phyloP scores from a whole-genome alignment of 2,329 filamentous ascomycete genomes.

The Fusarium nematophilum region DNA sequence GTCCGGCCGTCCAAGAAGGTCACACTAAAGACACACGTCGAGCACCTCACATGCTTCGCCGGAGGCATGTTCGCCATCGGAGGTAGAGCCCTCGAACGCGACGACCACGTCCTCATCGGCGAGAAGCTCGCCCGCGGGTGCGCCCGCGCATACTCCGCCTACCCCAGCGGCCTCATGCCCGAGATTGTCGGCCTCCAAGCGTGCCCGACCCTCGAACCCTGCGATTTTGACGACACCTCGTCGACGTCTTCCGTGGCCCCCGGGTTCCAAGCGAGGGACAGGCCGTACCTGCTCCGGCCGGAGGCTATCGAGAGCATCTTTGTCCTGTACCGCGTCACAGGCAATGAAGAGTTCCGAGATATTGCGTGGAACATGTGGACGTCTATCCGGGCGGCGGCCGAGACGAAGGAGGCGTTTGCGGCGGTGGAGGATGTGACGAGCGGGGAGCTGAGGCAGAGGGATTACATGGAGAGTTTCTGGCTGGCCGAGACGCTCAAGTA shows the following conservation, averaged over 20 bases:
- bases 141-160: slow-evolving; percentile 69
- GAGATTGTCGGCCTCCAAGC: slow-evolving; percentile 65
- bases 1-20: slow-evolving; percentile 48
- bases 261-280: slow-evolving; percentile 35
- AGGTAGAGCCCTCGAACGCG: slow-evolving; percentile 62
- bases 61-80: slow-evolving; percentile 74
- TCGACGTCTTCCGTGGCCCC: slow-evolving; percentile 9
- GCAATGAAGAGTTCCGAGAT: slow-evolving; percentile 71
- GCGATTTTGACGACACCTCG: slow-evolving; percentile 31
- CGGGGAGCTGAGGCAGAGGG: slow-evolving; percentile 57
- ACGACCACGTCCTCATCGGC: slow-evolving; percentile 66
- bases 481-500: slow-evolving; percentile 81
- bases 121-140: slow-evolving; percentile 71
- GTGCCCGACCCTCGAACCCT: slow-evolving; percentile 44
- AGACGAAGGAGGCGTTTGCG: slow-evolving; percentile 70
- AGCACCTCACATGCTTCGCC: slow-evolving; percentile 72
- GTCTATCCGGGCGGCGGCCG: slow-evolving; percentile 68
- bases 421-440: slow-evolving; percentile 72
- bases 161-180: slow-evolving; percentile 70
- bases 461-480: slow-evolving; percentile 80
- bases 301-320: slow-evolving; percentile 85
- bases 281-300: slow-evolving; percentile 30
- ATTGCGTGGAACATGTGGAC: slow-evolving; percentile 81
- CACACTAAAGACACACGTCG: slow-evolving; percentile 49
- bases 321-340: slow-evolving; percentile 80